These are phyloP conservation scores for Flaveria linearis DNA, from an alignment of 129 eudicot species.

Conservation along the genomic window DNA sequence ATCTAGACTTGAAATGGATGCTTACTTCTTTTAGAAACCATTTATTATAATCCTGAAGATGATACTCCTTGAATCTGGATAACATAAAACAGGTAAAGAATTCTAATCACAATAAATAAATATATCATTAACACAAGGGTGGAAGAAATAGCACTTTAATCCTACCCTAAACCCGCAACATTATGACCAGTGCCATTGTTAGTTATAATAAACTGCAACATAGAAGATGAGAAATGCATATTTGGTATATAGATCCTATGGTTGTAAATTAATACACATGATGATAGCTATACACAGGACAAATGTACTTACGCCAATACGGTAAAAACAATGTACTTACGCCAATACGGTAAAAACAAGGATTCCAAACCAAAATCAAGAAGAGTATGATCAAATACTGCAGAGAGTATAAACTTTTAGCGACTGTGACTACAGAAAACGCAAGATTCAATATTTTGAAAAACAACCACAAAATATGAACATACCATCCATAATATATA, in stretches of 20 bases:
- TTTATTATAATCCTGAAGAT: slow-evolving; percentile 83
- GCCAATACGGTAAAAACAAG: no score
- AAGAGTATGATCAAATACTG: slow-evolving; percentile 84
- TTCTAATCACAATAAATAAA: neutral
- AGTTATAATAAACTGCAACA: slow-evolving; percentile 74
- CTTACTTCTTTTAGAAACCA: slow-evolving; percentile 87
- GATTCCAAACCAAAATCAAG: slow-evolving; percentile 74
- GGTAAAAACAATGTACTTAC: no score
- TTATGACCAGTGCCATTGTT: slow-evolving; percentile 84
- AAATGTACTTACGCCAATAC: slow-evolving; percentile 78
- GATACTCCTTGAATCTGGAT: slow-evolving; percentile 92
- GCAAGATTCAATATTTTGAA: neutral
- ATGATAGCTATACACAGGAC: slow-evolving; percentile 1
- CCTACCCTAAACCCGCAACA: slow-evolving; percentile 75
- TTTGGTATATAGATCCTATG: neutral
- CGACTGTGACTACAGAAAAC: slow-evolving; percentile 2
- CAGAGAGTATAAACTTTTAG: slow-evolving; percentile 30
- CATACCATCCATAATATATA: slow-evolving; percentile 92
- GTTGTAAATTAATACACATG: neutral
- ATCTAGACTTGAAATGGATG: slow-evolving; percentile 10
- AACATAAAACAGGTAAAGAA: slow-evolving; percentile 10
- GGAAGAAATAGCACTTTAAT: neutral
- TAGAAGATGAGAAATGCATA: neutral
- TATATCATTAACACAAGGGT: neutral
- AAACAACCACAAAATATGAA: neutral